Base-by-base conservation (phyloP, 2,329 filamentous ascomycete genomes). In the Fusarium coicis region DNA sequence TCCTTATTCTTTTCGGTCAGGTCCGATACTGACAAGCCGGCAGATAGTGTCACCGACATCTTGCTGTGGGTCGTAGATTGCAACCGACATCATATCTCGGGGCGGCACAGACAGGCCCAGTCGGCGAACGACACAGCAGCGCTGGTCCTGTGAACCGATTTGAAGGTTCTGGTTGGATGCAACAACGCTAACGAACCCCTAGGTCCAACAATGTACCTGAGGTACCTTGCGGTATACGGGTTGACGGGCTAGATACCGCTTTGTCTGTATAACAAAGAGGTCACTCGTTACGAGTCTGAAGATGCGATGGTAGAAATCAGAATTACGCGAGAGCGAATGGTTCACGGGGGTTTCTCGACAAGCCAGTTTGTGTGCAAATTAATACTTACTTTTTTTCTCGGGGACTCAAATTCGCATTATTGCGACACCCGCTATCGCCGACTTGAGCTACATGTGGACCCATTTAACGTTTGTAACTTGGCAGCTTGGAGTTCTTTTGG, bases 1-100 rank as follows among this genome's bases (percentile, higher is more conserved):
- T 66, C 49, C 65, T 72, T 77, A 74, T 74, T 74, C 55, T 43
- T 52, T 67, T 72, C 77, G 72, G 76, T 75, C 77, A 78, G 76
- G 70, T 70, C 63, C 67, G 66, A 62, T 63, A 73, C 60, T 63
- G 68, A 65, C 68, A 73, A 64, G 56, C 70, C 77, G 79, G 78
- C 65, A 59, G 70, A 78, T 77, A 76, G 77, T 80, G 79, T 74
- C 63, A 73, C 79, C 78, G 77, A 73, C 54, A 54, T 73, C 64
- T 57, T 59, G 58, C 60, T 72, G 78, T 80, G 79, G 79, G 77
- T 74, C 76, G 53, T 63, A 47, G 28, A 63, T 61, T 56, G 69
- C 69, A 66, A 52, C 54, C 65, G 63, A 73, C 65, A 76, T 73
- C 62, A 69, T 72, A 71, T 70, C 46, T 50, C 52, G 64, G 14